These are phyloP conservation scores for Penstemon barbatus DNA, from an alignment of 257 asterid genomes.

Conservation along the genomic window DNA sequence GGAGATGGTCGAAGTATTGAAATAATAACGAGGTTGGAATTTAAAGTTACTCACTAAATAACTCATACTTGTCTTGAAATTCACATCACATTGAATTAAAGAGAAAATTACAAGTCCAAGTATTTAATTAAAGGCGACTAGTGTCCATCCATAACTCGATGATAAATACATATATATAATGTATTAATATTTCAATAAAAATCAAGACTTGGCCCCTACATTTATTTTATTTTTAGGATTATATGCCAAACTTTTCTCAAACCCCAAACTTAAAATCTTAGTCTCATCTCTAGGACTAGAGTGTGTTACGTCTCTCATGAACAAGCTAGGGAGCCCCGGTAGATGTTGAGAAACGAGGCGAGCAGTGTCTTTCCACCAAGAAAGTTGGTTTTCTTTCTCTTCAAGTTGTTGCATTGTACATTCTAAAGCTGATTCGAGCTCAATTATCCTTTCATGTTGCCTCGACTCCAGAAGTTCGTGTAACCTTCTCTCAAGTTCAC, in stretches of 20 bases:
- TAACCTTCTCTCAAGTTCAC: conserved; percentile 62
- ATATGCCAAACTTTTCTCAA: conserved; percentile 24
- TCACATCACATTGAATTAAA: too few relatives aligned
- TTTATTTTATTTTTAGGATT: background rate
- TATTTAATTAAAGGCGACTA: too few relatives aligned
- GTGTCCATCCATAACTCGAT: background rate
- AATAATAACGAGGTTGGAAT: too few relatives aligned
- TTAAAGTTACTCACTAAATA: too few relatives aligned
- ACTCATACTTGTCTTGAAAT: too few relatives aligned
- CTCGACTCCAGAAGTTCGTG: conserved; percentile 53
- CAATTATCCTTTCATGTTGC: conserved; percentile 59
- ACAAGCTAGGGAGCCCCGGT: conserved; percentile 33
- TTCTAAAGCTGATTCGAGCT: conserved; percentile 61
- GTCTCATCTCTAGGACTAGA: background rate
- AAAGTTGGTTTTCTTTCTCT: conserved; percentile 51
- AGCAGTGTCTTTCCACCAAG: conserved; percentile 71
- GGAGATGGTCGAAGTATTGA: too few relatives aligned
- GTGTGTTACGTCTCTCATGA: conserved; percentile 22
- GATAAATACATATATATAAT: background rate
- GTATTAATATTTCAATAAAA: background rate
- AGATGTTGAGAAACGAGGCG: conserved; percentile 41
- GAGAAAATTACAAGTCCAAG: too few relatives aligned
- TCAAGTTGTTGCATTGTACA: conserved; percentile 48
- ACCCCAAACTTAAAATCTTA: conserved; percentile 24
- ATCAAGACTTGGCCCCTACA: background rate